These are phyloP conservation scores for Sporothrix schenckii DNA, from an alignment of 2,329 filamentous ascomycete genomes.

Conservation along the genomic window DNA sequence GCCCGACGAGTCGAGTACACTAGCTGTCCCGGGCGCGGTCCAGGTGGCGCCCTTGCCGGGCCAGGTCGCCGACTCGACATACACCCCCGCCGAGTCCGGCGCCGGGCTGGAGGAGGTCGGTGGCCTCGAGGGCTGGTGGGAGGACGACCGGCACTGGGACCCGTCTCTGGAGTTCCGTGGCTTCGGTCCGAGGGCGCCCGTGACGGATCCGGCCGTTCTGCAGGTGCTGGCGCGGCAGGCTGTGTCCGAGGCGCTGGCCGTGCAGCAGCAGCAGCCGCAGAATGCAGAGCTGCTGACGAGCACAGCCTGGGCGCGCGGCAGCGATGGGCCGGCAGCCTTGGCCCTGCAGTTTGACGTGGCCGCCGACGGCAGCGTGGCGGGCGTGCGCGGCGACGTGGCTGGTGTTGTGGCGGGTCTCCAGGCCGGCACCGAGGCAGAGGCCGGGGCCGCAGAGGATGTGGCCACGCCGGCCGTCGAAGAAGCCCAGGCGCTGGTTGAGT, in stretches of 20 bases:
- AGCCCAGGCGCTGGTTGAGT: slow-evolving; percentile 48
- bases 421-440: slow-evolving; percentile 33
- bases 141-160: slow-evolving; percentile 56
- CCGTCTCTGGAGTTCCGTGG: slow-evolving; percentile 49
- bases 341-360: slow-evolving; percentile 46
- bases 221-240: slow-evolving; percentile 56
- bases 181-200: slow-evolving; percentile 49
- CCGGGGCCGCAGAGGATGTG: slow-evolving; percentile 31
- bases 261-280: slow-evolving; percentile 46
- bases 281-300: slow-evolving; percentile 34
- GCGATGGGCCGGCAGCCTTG: slow-evolving; percentile 45
- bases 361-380: slow-evolving; percentile 46
- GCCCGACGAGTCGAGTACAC: slow-evolving; percentile 24
- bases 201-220: slow-evolving; percentile 50
- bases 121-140: slow-evolving; percentile 57
- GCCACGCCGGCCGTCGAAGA: slow-evolving; percentile 41
- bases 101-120: slow-evolving; percentile 54
- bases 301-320: slow-evolving; percentile 40
- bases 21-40: slow-evolving; percentile 38
- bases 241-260: slow-evolving; percentile 55
- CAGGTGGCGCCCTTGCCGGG: slow-evolving; percentile 40
- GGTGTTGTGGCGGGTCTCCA: slow-evolving; percentile 39
- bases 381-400: slow-evolving; percentile 41
- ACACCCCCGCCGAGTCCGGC: slow-evolving; percentile 52
- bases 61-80: slow-evolving; percentile 45